Conservation (phyloP, 495 filamentous ascomycete genomes). For the Talaromyces nanjingensis region DNA sequence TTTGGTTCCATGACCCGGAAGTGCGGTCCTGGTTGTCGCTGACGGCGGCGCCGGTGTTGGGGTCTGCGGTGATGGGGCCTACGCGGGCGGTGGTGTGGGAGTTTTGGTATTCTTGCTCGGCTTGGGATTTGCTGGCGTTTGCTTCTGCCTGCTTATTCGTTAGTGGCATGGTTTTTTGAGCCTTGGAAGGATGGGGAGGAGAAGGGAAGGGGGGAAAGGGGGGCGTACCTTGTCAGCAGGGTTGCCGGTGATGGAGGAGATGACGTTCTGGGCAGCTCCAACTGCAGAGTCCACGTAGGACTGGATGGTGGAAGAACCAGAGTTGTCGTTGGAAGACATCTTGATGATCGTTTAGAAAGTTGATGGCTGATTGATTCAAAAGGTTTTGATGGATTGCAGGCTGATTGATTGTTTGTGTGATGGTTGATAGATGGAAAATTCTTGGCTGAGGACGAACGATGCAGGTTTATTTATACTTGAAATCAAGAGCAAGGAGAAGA, state of each 20-base stretch:
- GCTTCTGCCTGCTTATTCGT: constrained; percentile 35
- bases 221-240: constrained; percentile 53
- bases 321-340: constrained; percentile 54
- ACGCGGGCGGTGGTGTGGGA: constrained; percentile 68
- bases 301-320: constrained; percentile 69
- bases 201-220: not conserved
- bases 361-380: not conserved
- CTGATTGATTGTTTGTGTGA: not conserved
- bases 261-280: constrained; percentile 61
- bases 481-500: not conserved
- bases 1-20: constrained; percentile 78
- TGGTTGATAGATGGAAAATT: not conserved
- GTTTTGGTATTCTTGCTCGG: constrained; percentile 54
- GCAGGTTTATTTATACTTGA: not conserved
- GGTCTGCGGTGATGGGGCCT: constrained; percentile 56
- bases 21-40: constrained; percentile 66
- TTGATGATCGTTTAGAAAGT: constrained; percentile 8
- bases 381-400: not conserved
- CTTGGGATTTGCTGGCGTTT: constrained; percentile 52
- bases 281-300: constrained; percentile 74
- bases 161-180: not conserved
- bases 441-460: not conserved
- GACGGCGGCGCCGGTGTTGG: constrained; percentile 62
- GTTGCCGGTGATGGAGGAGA: constrained; percentile 72
- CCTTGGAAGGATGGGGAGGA: not conserved